Percentiles rank a stretch among this genome's conserved stretches.
These are phyloP conservation scores for Acrocalymma vagum DNA, from an alignment of 2,329 filamentous ascomycete genomes.

Conservation along the genomic window DNA sequence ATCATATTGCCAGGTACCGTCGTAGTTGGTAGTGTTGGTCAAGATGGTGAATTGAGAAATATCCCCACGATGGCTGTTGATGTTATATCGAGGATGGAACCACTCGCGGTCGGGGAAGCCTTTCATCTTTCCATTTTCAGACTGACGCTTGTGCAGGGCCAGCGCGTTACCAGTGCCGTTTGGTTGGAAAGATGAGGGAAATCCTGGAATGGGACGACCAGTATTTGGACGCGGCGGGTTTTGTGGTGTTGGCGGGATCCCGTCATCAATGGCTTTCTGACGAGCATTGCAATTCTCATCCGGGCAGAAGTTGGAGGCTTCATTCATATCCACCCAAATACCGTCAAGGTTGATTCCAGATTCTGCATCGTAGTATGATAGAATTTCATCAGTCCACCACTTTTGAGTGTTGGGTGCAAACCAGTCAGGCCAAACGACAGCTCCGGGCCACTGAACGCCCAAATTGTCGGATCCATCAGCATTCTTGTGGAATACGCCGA, in stretches of 20 bases:
- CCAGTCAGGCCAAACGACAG: slow-evolving; percentile 79
- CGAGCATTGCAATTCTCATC: slow-evolving; percentile 57
- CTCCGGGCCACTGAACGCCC: slow-evolving; percentile 81
- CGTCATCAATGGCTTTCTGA: slow-evolving; percentile 46
- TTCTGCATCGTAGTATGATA: slow-evolving; percentile 68
- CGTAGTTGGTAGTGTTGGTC: slow-evolving; percentile 73
- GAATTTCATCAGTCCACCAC: slow-evolving; percentile 77
- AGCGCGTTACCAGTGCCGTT: neutral
- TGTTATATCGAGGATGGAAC: slow-evolving; percentile 70
- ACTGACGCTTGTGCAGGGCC: too few relatives aligned
- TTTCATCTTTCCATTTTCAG: slow-evolving; percentile 52
- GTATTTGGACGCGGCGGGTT: slow-evolving; percentile 64
- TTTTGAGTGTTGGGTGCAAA: slow-evolving; percentile 69
- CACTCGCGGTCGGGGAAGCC: slow-evolving; percentile 71
- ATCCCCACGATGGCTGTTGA: slow-evolving; percentile 66
- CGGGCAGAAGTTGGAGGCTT: slow-evolving; percentile 48
- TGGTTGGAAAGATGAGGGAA: slow-evolving; percentile 73
- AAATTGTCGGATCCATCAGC: slow-evolving; percentile 64
- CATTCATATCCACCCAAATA: slow-evolving; percentile 65
- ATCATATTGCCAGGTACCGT: slow-evolving; percentile 75
- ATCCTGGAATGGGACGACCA: slow-evolving; percentile 73
- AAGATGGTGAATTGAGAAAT: slow-evolving; percentile 62
- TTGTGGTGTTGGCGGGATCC: slow-evolving; percentile 65
- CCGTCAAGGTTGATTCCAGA: slow-evolving; percentile 78
- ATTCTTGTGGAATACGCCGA: slow-evolving; percentile 63